Percentiles rank a stretch among this genome's conserved stretches.
Conservation (phyloP, 768 basidiomycete genomes). For the Termitomyces heimii region DNA sequence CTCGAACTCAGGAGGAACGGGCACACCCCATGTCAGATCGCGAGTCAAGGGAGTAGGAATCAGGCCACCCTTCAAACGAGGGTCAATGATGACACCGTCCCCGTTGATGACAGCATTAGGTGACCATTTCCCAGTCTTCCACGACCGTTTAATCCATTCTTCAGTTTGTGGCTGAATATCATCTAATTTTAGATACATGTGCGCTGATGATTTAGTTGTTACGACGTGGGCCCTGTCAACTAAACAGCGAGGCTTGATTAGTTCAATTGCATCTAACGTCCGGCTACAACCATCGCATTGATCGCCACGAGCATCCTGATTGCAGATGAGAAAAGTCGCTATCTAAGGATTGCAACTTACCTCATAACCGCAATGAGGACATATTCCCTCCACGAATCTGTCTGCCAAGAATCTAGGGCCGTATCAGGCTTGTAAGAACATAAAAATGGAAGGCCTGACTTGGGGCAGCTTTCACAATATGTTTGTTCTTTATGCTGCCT, state of each 20-base stretch:
- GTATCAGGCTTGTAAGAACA: neutral
- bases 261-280: slow-evolving; percentile 89
- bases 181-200: slow-evolving; percentile 91
- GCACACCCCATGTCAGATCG: slow-evolving; percentile 95
- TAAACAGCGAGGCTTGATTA: slow-evolving; percentile 92
- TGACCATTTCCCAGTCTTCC: slow-evolving; percentile 85
- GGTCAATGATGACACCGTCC: slow-evolving; percentile 86
- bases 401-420: slow-evolving; percentile 82
- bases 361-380: slow-evolving; percentile 87
- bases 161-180: slow-evolving; percentile 76
- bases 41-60: slow-evolving; percentile 88
- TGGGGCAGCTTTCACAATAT: slow-evolving; percentile 88
- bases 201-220: slow-evolving; percentile 69
- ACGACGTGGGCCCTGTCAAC: slow-evolving; percentile 77
- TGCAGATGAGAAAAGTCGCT: neutral
- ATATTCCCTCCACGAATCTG: slow-evolving; percentile 96
- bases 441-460: slow-evolving; percentile 36
- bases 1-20: slow-evolving; percentile 58
- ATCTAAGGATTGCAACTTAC: slow-evolving; percentile 29
- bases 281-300: slow-evolving; percentile 94
- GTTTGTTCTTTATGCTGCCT: slow-evolving; percentile 89
- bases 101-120: slow-evolving; percentile 85
- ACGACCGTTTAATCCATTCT: slow-evolving; percentile 81
- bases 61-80: slow-evolving; percentile 79
- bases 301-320: slow-evolving; percentile 91